phyloP scores from a whole-genome alignment of 2,329 filamentous ascomycete genomes.

The Fusarium udum region DNA sequence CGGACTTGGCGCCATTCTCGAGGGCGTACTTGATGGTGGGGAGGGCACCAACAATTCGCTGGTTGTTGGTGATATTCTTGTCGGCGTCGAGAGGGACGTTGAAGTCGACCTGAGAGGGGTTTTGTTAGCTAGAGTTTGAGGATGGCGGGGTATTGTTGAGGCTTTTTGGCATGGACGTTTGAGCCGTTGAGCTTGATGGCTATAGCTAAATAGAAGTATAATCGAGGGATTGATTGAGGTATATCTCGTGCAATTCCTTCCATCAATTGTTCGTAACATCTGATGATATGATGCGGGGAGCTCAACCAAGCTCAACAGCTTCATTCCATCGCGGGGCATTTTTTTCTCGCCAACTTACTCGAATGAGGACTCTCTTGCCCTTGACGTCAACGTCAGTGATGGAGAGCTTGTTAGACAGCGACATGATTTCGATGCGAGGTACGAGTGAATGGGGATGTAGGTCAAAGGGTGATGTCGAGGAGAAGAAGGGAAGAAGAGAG shows the following conservation, averaged over 20 bases:
- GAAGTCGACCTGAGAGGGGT: constrained; percentile 84
- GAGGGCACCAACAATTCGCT: constrained; percentile 95
- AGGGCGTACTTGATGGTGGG: constrained; percentile 95
- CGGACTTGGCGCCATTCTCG: constrained; percentile 88
- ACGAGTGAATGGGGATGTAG: background rate
- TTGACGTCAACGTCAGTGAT: constrained; percentile 97
- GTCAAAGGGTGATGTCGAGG: constrained; percentile 22
- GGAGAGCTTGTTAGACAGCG: constrained; percentile 97
- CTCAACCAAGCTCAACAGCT: constrained; percentile 19
- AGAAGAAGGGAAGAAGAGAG: constrained; percentile 35
- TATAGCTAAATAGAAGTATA: background rate
- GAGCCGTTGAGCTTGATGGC: no score
- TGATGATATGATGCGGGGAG: constrained; percentile 17
- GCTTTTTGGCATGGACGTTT: background rate
- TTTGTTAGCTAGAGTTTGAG: constrained; percentile 34
- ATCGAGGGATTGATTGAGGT: background rate
- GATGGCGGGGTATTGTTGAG: constrained; percentile 17
- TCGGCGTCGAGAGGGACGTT: constrained; percentile 95
- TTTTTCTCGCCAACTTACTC: constrained; percentile 67
- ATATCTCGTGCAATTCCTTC: background rate
- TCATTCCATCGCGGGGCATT: constrained; percentile 45
- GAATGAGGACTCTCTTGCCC: constrained; percentile 97
- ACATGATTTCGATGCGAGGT: constrained; percentile 70
- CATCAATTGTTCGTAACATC: background rate
- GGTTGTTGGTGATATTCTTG: constrained; percentile 97